Conservation (phyloP, 2,329 filamentous ascomycete genomes). For the Fusarium avenaceum region DNA sequence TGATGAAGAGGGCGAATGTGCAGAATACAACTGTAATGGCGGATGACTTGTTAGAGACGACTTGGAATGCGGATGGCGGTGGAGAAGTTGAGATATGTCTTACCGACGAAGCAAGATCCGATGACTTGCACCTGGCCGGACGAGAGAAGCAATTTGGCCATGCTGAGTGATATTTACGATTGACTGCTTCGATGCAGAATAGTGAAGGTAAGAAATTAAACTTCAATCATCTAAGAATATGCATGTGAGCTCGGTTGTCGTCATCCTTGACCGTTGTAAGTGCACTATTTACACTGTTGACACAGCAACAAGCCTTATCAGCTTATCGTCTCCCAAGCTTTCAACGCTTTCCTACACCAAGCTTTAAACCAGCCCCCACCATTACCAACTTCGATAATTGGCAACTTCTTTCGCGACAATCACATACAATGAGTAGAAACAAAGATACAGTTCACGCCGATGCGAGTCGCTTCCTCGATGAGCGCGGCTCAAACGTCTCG, state of each 20-base stretch:
- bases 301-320: slow-evolving; percentile 62
- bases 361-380: slow-evolving; percentile 24
- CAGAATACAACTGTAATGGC: slow-evolving; percentile 74
- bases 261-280: slow-evolving; percentile 32
- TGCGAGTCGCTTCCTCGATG: slow-evolving; percentile 86
- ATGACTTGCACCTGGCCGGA: slow-evolving; percentile 78
- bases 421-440: slow-evolving; percentile 55
- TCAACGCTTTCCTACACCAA: slow-evolving; percentile 41
- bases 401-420: slow-evolving; percentile 17
- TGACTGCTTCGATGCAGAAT: background rate
- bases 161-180: slow-evolving; percentile 21
- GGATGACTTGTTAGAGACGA: slow-evolving; percentile 13
- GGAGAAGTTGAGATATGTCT: slow-evolving; percentile 45
- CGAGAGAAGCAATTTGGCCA: slow-evolving; percentile 70
- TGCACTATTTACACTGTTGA: slow-evolving; percentile 52
- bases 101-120: slow-evolving; percentile 74
- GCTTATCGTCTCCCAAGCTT: slow-evolving; percentile 31
- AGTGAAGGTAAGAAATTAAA: background rate
- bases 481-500: slow-evolving; percentile 82
- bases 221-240: slow-evolving; percentile 6
- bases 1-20: slow-evolving; percentile 86
- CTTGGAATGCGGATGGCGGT: slow-evolving; percentile 39
- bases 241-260: slow-evolving; percentile 22
- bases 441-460: slow-evolving; percentile 78
- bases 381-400: slow-evolving; percentile 31